Percentiles rank a stretch among this genome's conserved stretches.
These are phyloP conservation scores for Oryza rufipogon DNA, from an alignment of 176 grass and related monocot genomes.

Conservation along the genomic window DNA sequence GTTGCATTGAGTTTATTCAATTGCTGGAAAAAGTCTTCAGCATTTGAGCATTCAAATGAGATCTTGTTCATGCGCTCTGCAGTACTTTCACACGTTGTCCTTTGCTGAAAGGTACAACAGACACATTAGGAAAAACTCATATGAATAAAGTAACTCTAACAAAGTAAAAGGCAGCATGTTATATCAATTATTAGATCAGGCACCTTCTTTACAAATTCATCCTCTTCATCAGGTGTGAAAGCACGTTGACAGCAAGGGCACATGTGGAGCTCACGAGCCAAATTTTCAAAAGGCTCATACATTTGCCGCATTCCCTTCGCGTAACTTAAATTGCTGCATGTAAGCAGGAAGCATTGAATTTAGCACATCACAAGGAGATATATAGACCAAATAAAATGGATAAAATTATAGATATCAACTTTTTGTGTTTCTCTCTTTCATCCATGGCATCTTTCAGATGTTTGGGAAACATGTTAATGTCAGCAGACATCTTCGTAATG, in stretches of 20 bases:
- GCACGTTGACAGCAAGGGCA: conserved; percentile 90
- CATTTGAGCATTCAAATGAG: conserved; percentile 62
- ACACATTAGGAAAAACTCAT: conserved; percentile 17
- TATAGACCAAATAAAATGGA: conserved; percentile 29
- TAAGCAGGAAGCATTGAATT: conserved; percentile 31
- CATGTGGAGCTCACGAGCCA: conserved; percentile 76
- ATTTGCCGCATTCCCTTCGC: conserved; percentile 84
- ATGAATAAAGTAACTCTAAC: conserved; percentile 25
- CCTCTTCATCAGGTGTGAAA: conserved; percentile 91
- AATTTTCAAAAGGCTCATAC: conserved; percentile 83
- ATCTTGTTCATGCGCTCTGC: conserved; percentile 68
- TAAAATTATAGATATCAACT: conserved; percentile 45
- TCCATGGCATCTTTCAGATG: conserved; percentile 75
- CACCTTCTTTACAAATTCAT: conserved; percentile 85
- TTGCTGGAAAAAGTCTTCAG: conserved; percentile 75
- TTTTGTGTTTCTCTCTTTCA: conserved; percentile 88
- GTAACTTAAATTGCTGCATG: conserved; percentile 63
- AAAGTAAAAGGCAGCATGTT: conserved; percentile 19
- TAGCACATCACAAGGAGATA: not conserved
- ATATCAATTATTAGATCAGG: conserved; percentile 12
- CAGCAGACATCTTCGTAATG: conserved; percentile 49
- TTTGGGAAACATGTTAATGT: conserved; percentile 66
- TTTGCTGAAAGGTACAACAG: conserved; percentile 73
- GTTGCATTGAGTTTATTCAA: conserved; percentile 70
- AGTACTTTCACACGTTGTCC: conserved; percentile 65